A percentile compares a stretch with the other conserved stretches of the same genome.
phyloP scores from a whole-genome alignment of 2,329 filamentous ascomycete species.

The Kalmusia sp. region DNA sequence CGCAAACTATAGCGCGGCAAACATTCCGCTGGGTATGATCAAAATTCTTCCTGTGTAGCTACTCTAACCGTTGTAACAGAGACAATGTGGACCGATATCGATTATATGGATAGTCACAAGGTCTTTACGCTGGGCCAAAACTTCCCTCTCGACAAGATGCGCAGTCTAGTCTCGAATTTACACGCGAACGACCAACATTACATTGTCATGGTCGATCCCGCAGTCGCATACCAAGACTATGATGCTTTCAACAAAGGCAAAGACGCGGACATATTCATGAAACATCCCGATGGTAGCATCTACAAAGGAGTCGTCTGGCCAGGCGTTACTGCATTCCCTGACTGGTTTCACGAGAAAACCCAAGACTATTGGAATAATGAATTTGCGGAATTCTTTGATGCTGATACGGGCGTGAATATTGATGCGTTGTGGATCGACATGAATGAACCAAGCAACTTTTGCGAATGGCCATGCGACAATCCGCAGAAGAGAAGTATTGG shows the following conservation, averaged over 20 bases:
- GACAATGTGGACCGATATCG: slow-evolving; percentile 58
- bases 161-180: slow-evolving; percentile 68
- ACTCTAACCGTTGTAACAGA: slow-evolving; percentile 8
- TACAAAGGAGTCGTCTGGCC: slow-evolving; percentile 77
- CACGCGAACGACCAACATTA: slow-evolving; percentile 73
- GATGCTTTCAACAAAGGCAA: slow-evolving; percentile 67
- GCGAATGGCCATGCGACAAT: slow-evolving; percentile 55
- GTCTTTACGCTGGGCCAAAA: slow-evolving; percentile 70
- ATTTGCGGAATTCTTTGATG: slow-evolving; percentile 70
- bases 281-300: slow-evolving; percentile 60
- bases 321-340: slow-evolving; percentile 73
- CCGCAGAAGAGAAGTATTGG: slow-evolving; percentile 50
- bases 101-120: slow-evolving; percentile 67
- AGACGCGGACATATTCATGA: slow-evolving; percentile 60
- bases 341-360: slow-evolving; percentile 75
- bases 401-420: slow-evolving; percentile 71
- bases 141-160: slow-evolving; percentile 67
- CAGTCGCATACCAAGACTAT: slow-evolving; percentile 58
- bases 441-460: slow-evolving; percentile 44
- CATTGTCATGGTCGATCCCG: slow-evolving; percentile 81
- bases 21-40: slow-evolving; percentile 73
- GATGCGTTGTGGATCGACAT: slow-evolving; percentile 63
- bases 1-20: slow-evolving; percentile 68
- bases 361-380: slow-evolving; percentile 73
- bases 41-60: background rate